Evolutionary conservation across 2,329 filamentous ascomycete genomes (phyloP).

Genomic region (Mycogone perniciosa): DNA sequence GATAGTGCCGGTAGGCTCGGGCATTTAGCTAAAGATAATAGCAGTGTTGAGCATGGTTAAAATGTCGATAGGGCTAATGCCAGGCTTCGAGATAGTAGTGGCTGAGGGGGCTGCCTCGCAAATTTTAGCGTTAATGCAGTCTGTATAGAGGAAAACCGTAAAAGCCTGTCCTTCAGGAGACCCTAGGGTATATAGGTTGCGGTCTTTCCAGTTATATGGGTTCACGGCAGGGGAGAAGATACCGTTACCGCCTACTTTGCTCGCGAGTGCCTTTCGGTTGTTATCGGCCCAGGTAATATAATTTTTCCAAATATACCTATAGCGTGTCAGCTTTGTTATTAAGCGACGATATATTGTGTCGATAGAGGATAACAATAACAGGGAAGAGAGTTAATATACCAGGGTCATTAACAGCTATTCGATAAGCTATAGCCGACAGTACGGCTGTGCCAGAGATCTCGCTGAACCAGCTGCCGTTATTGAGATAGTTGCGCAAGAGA

Average conservation of each 20-base stretch:
- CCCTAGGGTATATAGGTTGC: conserved; percentile 7
- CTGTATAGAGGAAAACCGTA: conserved; percentile 12
- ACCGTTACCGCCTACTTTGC: conserved; percentile 4
- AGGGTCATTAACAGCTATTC: conserved; percentile 14
- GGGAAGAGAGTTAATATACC: too few relatives aligned
- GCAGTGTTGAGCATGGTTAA: too few relatives aligned
- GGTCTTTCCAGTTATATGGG: conserved; percentile 11
- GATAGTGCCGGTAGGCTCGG: too few relatives aligned
- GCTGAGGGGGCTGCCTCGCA: background rate
- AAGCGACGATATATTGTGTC: too few relatives aligned
- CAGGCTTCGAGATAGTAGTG: conserved; percentile 14
- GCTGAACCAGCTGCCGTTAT: conserved; percentile 12
- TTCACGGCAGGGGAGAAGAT: conserved; percentile 11
- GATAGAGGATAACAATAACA: too few relatives aligned
- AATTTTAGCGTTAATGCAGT: conserved; percentile 10
- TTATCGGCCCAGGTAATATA: conserved; percentile 13
- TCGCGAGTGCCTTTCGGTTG: conserved; percentile 3
- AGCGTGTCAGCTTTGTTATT: too few relatives aligned
- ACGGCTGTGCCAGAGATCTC: conserved; percentile 13
- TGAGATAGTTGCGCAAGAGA: conserved; percentile 13
- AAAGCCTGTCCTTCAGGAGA: conserved; percentile 14
- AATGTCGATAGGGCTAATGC: conserved; percentile 4
- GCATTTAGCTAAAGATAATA: too few relatives aligned
- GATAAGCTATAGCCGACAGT: conserved; percentile 11
- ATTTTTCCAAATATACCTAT: conserved; percentile 5